Evolutionary conservation across 2,329 filamentous ascomycete species (phyloP).

Genomic region (Emericellopsis cladophorae): DNA sequence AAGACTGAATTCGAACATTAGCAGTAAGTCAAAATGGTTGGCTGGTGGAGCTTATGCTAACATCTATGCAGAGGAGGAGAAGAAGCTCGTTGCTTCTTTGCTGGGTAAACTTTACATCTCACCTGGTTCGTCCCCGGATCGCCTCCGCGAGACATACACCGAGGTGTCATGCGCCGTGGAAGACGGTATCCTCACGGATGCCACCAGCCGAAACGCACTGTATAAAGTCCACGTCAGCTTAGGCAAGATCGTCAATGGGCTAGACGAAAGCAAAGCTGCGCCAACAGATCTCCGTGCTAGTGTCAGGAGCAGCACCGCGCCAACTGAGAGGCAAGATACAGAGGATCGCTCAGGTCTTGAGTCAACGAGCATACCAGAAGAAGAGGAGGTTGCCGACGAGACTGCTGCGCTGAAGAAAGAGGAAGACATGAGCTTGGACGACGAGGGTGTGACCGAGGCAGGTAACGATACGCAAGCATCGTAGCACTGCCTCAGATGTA

Average conservation of each 20-base stretch:
- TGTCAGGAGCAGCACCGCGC: not conserved
- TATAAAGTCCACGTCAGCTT: conserved; percentile 57
- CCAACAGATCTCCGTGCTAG: conserved; percentile 6
- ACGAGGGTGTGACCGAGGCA: not conserved
- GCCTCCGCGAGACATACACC: conserved; percentile 43
- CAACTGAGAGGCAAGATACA: conserved; percentile 11
- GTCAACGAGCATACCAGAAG: conserved; percentile 24
- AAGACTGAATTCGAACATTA: conserved; percentile 52
- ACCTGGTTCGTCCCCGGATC: conserved; percentile 47
- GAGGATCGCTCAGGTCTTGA: conserved; percentile 28
- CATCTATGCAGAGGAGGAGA: conserved; percentile 57
- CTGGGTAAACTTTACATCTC: conserved; percentile 75
- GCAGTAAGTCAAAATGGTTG: conserved; percentile 39
- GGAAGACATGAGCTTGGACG: conserved; percentile 16
- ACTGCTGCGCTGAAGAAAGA: conserved; percentile 19
- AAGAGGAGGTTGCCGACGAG: conserved; percentile 23
- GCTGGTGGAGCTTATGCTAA: conserved; percentile 1
- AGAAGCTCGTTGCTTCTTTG: conserved; percentile 66
- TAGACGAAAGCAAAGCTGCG: conserved; percentile 30
- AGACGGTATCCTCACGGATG: conserved; percentile 44
- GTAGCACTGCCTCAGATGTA: not conserved
- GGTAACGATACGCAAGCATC: not conserved
- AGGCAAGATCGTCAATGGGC: conserved; percentile 52
- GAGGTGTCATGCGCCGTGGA: conserved; percentile 52
- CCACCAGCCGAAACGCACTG: conserved; percentile 48